Evolutionary conservation across 2,329 filamentous ascomycete genomes (phyloP).

Genomic region (Colletotrichum brevisporum): DNA sequence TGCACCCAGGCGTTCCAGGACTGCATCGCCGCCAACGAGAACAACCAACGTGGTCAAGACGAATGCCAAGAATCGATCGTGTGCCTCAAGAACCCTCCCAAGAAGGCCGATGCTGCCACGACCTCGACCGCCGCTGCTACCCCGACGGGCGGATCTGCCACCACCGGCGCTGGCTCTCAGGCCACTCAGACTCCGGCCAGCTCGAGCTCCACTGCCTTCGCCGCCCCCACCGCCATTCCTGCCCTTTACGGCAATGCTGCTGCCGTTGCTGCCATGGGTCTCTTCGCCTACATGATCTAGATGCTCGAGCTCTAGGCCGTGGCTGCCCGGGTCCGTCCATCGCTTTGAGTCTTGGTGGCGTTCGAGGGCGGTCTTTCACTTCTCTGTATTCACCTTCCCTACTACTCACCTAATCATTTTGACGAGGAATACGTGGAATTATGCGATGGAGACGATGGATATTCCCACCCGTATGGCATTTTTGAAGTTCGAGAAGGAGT

Average conservation of each 20-base stretch:
- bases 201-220: conserved; percentile 48
- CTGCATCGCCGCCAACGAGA: conserved; percentile 61
- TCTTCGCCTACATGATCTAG: conserved; percentile 68
- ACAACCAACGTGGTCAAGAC: conserved; percentile 58
- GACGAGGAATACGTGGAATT: conserved; percentile 40
- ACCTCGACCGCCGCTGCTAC: conserved; percentile 40
- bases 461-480: conserved; percentile 40
- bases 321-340: background rate
- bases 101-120: conserved; percentile 19
- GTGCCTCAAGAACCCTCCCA: conserved; percentile 15
- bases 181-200: conserved; percentile 39
- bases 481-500: conserved; percentile 38
- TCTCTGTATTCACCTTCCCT: conserved; percentile 42
- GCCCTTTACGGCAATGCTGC: conserved; percentile 58
- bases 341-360: background rate
- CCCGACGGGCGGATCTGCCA: conserved; percentile 12
- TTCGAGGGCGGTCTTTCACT: conserved; percentile 30
- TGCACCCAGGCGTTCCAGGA: conserved; percentile 63
- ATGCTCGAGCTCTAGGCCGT: background rate
- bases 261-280: conserved; percentile 64
- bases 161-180: conserved; percentile 37
- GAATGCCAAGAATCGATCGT: conserved; percentile 64
- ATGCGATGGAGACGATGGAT: conserved; percentile 41
- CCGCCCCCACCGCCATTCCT: conserved; percentile 59
- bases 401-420: conserved; percentile 41